phyloP scores from a whole-genome alignment of 805 yeast species.

The Torulaspora franciscae region DNA sequence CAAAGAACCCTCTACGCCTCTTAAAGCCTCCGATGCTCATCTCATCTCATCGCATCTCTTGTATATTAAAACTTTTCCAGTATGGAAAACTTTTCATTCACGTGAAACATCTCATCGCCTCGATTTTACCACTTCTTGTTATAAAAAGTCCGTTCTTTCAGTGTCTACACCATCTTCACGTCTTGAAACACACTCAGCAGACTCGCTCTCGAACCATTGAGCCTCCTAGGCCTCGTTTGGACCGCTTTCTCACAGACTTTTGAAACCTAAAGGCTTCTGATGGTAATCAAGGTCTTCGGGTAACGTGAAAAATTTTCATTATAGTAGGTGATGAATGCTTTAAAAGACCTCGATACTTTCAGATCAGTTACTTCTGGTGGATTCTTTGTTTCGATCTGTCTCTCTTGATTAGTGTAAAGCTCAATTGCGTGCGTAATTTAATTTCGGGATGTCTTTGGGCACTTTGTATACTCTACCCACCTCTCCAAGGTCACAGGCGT shows the following conservation, averaged over 20 bases:
- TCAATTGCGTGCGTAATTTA: background rate
- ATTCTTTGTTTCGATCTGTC: background rate
- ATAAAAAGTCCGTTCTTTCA: background rate
- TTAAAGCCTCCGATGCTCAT: constrained; percentile 7
- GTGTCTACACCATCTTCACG: background rate
- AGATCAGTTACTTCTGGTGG: background rate
- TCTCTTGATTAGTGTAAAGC: background rate
- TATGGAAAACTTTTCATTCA: constrained; percentile 2
- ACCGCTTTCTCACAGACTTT: background rate
- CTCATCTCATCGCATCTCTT: constrained; percentile 10
- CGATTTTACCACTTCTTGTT: background rate
- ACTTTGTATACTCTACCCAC: constrained; percentile 45
- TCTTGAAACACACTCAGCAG: too few species aligned
- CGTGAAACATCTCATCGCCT: background rate
- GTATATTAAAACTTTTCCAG: constrained; percentile 3
- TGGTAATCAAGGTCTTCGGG: background rate
- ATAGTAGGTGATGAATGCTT: background rate
- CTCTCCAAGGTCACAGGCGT: constrained; percentile 28
- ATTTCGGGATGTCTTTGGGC: constrained; percentile 57
- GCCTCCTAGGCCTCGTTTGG: background rate
- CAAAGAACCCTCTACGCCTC: background rate
- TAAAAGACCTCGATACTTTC: background rate
- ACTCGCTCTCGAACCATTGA: background rate
- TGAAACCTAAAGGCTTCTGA: background rate
- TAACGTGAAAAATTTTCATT: constrained; percentile 6